Evolutionary conservation across 1,284 basidiomycete species (phyloP), one percentile per base, ranked within the genome.

Genomic region (Cystobasidiaceae sp.): DNA sequence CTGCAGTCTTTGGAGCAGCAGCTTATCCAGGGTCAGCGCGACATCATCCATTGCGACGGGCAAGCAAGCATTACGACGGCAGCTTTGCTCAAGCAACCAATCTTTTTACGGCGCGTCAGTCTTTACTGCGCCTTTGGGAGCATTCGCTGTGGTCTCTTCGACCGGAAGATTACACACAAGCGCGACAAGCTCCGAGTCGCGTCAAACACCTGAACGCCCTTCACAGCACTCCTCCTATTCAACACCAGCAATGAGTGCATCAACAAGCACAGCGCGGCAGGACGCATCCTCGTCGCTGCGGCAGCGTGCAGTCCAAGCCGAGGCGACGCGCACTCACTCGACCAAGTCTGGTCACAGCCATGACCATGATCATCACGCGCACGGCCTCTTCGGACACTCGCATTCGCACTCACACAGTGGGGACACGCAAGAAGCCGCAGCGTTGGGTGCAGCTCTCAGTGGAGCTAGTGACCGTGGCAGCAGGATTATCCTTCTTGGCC

Each of bases 401-500:
- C 74, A 75, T 63, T 62, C 58, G 23, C 75, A 77, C 70, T 70
- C 70, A 19, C 72, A 76, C 66, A 64, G 65, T 0, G 74, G 73
- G 17, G 67, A 70, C 30, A 72, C 70, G 7, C 76, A 77, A 55
- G 75, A 77, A 66, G 74, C 77, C 5, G 74, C 74, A 21, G 66
- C 68, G 6, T 71, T 78, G 28, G 67, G 76, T 17, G 70, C 72
- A 17, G 75, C 75, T 2, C 70, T 76, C 49, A 71, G 71, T 49
- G 74, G 75, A 37, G 70, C 70, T n/a, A 67, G 65, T 56, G 75
- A 76, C 67, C 71, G 74, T n/a, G 77, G 77, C 1, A 71, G 69
- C 28, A 71, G 75, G 54, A 77, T 79, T 69, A 79, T 78, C 33
- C 72, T 77, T 25, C 69, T 75, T 70, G 94, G 94, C 1, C 81